Conservation (phyloP, 768 basidiomycete genomes). For the Auricularia sp. region DNA sequence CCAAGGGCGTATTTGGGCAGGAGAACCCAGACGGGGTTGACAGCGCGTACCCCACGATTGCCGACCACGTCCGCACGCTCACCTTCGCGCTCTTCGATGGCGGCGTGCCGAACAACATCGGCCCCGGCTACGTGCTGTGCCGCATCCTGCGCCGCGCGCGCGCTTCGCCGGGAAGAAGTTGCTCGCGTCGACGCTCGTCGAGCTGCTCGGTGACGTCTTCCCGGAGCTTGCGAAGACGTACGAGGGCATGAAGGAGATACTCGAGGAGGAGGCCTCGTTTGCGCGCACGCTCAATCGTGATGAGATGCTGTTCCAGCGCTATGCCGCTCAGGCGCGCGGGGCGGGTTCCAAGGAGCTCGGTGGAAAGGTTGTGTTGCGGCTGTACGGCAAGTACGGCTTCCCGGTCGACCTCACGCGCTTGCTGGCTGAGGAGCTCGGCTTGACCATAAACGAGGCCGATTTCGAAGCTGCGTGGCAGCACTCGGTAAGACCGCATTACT, state of each 20-base stretch:
- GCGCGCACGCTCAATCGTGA: slow-evolving; percentile 95
- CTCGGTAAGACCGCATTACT: slow-evolving; percentile 25
- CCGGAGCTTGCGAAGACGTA: slow-evolving; percentile 82
- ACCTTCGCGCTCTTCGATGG: slow-evolving; percentile 95
- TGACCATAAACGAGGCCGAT: slow-evolving; percentile 76
- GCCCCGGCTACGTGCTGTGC: slow-evolving; percentile 92
- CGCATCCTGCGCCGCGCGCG: slow-evolving; percentile 86
- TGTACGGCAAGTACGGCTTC: slow-evolving; percentile 98
- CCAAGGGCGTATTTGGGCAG: no score
- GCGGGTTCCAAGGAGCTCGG: slow-evolving; percentile 54
- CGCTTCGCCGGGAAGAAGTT: slow-evolving; percentile 94
- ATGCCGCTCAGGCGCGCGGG: slow-evolving; percentile 57
- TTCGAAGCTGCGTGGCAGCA: slow-evolving; percentile 81
- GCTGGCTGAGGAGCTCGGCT: slow-evolving; percentile 90
- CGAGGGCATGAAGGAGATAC: slow-evolving; percentile 82
- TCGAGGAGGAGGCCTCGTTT: slow-evolving; percentile 97
- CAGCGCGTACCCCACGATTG: slow-evolving; percentile 92
- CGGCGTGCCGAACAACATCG: slow-evolving; percentile 91
- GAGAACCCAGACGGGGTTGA: no score
- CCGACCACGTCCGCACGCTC: slow-evolving; percentile 91
- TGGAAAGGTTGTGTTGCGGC: slow-evolving; percentile 91
- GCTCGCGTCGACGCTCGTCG: slow-evolving; percentile 78
- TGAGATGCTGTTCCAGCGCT: slow-evolving; percentile 90
- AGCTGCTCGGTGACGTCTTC: slow-evolving; percentile 80
- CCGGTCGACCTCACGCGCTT: slow-evolving; percentile 91